Evolutionary conservation across 1,284 basidiomycete genomes (phyloP).

Genomic region (Tetrapyrgos nigripes): DNA sequence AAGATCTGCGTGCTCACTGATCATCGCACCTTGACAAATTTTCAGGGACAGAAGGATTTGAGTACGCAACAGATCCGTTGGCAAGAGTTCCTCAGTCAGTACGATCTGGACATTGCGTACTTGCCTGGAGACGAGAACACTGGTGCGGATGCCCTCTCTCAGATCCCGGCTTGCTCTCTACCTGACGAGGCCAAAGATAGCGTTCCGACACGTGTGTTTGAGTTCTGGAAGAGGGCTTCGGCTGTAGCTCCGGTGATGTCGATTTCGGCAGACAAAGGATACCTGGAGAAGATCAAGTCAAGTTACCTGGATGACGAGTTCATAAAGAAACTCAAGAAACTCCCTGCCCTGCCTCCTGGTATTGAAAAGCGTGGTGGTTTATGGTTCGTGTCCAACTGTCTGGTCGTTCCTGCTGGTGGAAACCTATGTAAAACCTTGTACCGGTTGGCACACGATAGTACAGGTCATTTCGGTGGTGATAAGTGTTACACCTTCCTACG

Average conservation of each 20-base stretch:
- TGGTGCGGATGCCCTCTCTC: constrained; percentile 25
- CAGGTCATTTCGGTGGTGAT: no score
- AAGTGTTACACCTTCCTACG: no score
- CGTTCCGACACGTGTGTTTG: neutral
- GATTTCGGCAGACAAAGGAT: neutral
- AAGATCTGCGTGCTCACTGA: constrained; percentile 42
- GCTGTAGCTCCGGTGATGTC: neutral
- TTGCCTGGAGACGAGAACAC: constrained; percentile 25
- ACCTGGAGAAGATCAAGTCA: neutral
- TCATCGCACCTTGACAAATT: constrained; percentile 44
- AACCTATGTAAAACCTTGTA: constrained; percentile 2
- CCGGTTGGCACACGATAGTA: constrained; percentile 36
- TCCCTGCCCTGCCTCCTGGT: neutral
- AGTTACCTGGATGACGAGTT: neutral
- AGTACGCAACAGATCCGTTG: constrained; percentile 38
- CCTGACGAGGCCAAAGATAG: no score
- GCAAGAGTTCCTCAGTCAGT: constrained; percentile 38
- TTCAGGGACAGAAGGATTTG: constrained; percentile 39
- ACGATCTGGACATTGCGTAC: constrained; percentile 25
- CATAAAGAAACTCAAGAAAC: neutral
- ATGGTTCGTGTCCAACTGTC: constrained; percentile 9
- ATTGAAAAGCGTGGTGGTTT: neutral
- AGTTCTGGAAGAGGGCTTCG: neutral
- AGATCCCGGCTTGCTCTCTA: neutral
- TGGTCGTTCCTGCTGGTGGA: constrained; percentile 2